Evolutionary conservation across 2,329 filamentous ascomycete genomes (phyloP), one percentile per base, ranked within the genome.

Genomic region (Aaosphaeria pasadenensis): DNA sequence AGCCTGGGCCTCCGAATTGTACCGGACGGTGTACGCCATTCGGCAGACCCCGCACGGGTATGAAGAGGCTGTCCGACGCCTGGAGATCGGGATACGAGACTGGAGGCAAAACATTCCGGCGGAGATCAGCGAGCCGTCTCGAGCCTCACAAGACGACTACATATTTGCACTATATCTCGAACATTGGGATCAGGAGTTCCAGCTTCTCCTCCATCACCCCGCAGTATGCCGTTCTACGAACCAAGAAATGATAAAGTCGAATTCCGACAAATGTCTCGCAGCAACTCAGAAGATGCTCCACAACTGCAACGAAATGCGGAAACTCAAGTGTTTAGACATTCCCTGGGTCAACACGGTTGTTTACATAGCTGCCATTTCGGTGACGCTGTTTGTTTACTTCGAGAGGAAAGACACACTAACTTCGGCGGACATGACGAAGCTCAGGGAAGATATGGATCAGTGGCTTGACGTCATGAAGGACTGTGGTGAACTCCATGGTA

Each of bases 321-420:
- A 77, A 55, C 74, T 84, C 48, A 88, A 86, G 60, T 84, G 83
- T 40, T 71, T 91, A 4, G 88, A 92, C 60, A 88, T 86, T 1
- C 89, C 87, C 1, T 91, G 88, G 87, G 87, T 88, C 58, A 85
- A 86, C 42, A 78, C 83, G 43, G 85, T 87, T 0, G 79, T 88
- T 5, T 89, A 88, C 60, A 77, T 88, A 9, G 83, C 86, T 39
- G 86, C 86, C 29, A 84, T 89, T 48, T 88, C 90, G 57, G 87
- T 86, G 0, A 84, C 81, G 11, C 72, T 92, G 0, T 88, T 87
- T 42, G 81, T 82, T 1, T 79, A 85, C 47, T 88, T 83, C 74
- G 81, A 89, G 62, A 80, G 85, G 42, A 77, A 85, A 30, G 80
- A 82, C 43, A 75, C 80, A 7, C 80, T 83, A 7, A 82, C 80